Base-by-base conservation (phyloP, 2,329 filamentous ascomycete genomes). In the Sclerotinia borealis region DNA sequence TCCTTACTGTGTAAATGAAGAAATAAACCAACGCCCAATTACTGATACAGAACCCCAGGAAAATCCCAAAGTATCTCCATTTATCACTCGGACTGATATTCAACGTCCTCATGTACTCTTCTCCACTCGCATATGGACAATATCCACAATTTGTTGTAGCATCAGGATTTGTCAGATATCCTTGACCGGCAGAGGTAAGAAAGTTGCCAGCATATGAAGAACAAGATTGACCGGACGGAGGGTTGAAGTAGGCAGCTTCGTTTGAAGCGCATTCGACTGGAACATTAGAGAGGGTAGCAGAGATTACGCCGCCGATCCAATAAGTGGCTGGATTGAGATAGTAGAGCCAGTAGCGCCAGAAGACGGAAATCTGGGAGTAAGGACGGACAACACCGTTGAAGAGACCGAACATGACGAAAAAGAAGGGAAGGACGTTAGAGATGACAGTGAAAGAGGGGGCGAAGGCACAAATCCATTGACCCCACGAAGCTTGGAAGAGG, bases 361-460 rank as follows among this genome's bases (percentile, higher is more conserved):
- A 70, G n/a, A 68, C 67, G n/a, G 63, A 52, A 19, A 72, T 73
- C 77, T 76, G 65, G 76, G 76, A 69, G 91, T 92, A 66, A 82
- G 85, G 70, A 90, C 91, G 70, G 88, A 89, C 5, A 87, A 91
- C 77, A 89, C 92, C 65, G 80, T 87, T 1, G 89, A 90, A 17
- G 87, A 89, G 75, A 89, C 92, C 3, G 89, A 90, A 70, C 87
- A 93, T 77, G 25, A 72, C 70, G 59, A 72, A 72, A 64, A 74
- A 73, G 64, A 72, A 71, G 7, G 72, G 72, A 1, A 73, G 66
- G 29, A 72, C 77, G 71, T 93, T 92, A 49, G 85, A 85, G 68
- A 93, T 91, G 67, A 92, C 88, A 0, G 89, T 91, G 76, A 92
- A 92, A 47, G 81, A 87, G 0, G 90, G 90, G 0, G 90, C 89